A percentile compares a stretch with the other conserved stretches of the same genome.
Evolutionary conservation across 169 alveolate genomes (phyloP).

Genomic region (Miamiensis avidus): DNA sequence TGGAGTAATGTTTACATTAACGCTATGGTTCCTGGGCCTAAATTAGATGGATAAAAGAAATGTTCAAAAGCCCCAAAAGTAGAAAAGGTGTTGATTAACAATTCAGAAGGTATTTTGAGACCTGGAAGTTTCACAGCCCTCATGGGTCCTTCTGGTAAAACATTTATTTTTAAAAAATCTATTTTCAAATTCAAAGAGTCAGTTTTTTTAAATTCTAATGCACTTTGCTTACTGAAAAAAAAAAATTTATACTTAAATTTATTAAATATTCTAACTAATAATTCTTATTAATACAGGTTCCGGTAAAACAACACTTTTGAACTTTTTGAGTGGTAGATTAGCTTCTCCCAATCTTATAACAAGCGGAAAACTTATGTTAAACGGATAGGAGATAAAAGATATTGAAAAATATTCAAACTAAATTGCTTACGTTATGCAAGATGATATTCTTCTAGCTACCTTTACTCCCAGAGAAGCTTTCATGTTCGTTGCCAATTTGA

Average conservation of each 20-base stretch:
- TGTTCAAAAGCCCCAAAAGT: neutral
- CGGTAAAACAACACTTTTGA: constrained; percentile 93
- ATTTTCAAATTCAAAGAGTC: neutral
- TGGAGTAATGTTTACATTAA: neutral
- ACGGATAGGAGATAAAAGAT: constrained; percentile 48
- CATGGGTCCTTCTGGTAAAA: constrained; percentile 60
- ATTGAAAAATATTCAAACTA: constrained; percentile 56
- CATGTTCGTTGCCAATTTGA: constrained; percentile 65
- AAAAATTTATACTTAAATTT: neutral
- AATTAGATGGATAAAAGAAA: neutral
- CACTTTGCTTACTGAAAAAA: neutral
- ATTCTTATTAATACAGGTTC: constrained; percentile 65
- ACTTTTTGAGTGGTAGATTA: constrained; percentile 81
- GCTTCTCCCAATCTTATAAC: constrained; percentile 41
- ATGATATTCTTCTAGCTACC: constrained; percentile 79
- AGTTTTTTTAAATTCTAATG: neutral
- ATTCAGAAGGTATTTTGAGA: constrained; percentile 43
- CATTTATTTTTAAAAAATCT: neutral
- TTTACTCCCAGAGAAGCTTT: constrained; percentile 70
- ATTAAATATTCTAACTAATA: neutral
- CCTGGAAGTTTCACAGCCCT: constrained; percentile 63
- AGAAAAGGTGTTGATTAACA: too few species aligned
- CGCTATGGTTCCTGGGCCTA: neutral
- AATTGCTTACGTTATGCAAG: constrained; percentile 87
- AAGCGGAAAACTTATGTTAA: constrained; percentile 50